Conservation (phyloP, 148 eudicot species). For the Rhododendron kiyosumense region DNA sequence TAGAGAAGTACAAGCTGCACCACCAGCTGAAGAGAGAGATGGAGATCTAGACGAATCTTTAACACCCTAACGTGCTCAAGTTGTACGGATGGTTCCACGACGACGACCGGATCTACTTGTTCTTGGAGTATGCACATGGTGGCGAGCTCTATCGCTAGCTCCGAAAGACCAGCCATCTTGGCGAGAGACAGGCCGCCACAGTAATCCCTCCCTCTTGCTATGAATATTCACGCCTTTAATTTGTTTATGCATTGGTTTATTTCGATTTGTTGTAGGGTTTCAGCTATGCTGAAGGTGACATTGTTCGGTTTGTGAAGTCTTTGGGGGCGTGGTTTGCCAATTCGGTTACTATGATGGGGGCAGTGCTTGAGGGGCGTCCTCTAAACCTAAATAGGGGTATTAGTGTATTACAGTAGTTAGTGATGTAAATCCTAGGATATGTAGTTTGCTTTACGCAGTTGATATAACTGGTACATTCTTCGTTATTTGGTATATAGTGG, state of each 20-base stretch:
- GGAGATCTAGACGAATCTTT: conserved; percentile 72
- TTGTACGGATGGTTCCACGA: conserved; percentile 91
- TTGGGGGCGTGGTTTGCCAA: not conserved
- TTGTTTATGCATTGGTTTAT: not conserved
- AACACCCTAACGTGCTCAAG: conserved; percentile 71
- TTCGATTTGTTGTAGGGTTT: not conserved
- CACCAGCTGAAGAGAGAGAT: conserved; percentile 84
- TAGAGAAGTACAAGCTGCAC: conserved; percentile 52
- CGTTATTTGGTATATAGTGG: not conserved
- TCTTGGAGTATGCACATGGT: conserved; percentile 73
- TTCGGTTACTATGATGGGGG: not conserved
- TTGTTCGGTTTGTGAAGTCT: not conserved
- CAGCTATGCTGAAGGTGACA: not conserved
- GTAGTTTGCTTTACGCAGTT: not conserved
- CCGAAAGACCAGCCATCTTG: conserved; percentile 37
- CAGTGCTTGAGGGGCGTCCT: not conserved
- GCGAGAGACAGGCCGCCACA: conserved; percentile 76
- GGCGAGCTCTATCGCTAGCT: conserved; percentile 78
- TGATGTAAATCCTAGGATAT: not conserved
- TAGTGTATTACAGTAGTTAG: not conserved
- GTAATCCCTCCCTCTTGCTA: conserved; percentile 25
- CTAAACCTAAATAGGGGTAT: not conserved
- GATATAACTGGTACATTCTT: not conserved
- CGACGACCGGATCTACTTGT: conserved; percentile 53
- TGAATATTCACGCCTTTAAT: not conserved